Percentiles rank a stretch among this genome's conserved stretches.
Conservation (phyloP, 2,329 filamentous ascomycete genomes). For the Cercospora citrullina region DNA sequence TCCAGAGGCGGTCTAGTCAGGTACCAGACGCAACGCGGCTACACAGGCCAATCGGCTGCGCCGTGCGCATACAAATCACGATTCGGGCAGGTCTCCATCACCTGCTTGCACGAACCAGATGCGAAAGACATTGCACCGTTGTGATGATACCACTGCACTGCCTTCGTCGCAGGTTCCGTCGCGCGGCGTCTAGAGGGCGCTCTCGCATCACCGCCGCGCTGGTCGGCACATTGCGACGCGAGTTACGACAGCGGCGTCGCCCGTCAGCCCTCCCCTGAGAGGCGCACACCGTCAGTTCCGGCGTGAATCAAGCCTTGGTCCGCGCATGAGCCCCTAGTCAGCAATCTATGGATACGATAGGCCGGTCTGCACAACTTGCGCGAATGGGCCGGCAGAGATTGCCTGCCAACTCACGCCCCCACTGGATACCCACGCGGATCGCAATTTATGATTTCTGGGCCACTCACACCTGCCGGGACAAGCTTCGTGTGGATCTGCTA, state of each 20-base stretch:
- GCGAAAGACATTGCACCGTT: not conserved
- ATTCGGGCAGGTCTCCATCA: not conserved
- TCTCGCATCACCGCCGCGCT: not conserved
- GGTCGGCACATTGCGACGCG: not conserved
- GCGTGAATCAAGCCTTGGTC: constrained; percentile 8
- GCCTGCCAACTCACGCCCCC: constrained; percentile 14
- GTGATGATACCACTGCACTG: not conserved
- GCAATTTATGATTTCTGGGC: constrained; percentile 13
- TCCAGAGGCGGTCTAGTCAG: constrained; percentile 2
- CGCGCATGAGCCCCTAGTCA: not conserved
- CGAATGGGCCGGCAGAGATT: constrained; percentile 3
- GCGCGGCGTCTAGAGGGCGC: not conserved
- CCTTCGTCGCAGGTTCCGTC: not conserved
- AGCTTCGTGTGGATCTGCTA: constrained; percentile 10
- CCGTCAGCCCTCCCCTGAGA: not conserved
- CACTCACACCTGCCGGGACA: constrained; percentile 14
- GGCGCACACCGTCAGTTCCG: not conserved
- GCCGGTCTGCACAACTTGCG: not conserved
- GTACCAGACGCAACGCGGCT: constrained; percentile 1
- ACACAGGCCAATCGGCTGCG: not conserved
- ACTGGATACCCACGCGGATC: constrained; percentile 12
- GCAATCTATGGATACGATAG: constrained; percentile 8
- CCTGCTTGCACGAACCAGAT: not conserved
- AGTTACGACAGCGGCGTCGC: not conserved
- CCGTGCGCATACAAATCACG: not conserved